Percentiles rank a stretch among this genome's conserved stretches.
Evolutionary conservation across 768 basidiomycete genomes (phyloP).

Genomic region (Pleurotus ostreatus): DNA sequence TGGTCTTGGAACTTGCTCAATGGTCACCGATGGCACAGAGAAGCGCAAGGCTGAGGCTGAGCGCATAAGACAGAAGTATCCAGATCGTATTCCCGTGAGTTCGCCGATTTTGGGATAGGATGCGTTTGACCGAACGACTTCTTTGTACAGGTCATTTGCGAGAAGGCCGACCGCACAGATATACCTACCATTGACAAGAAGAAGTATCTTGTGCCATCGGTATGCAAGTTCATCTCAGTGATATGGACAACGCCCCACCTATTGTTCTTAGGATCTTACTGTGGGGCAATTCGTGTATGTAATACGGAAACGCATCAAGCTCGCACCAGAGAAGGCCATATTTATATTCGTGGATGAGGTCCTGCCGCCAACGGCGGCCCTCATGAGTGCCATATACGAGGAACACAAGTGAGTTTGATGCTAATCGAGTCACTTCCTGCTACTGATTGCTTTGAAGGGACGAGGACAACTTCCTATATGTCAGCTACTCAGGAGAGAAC

Average conservation of each 20-base stretch:
- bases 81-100: slow-evolving; percentile 94
- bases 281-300: slow-evolving; percentile 99
- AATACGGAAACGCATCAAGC: slow-evolving; percentile 99
- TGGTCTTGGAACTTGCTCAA: slow-evolving; percentile 28
- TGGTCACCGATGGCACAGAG: slow-evolving; percentile 50
- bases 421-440: slow-evolving; percentile 2
- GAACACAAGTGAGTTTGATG: slow-evolving; percentile 86
- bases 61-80: slow-evolving; percentile 98
- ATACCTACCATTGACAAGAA: slow-evolving; percentile 99
- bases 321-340: slow-evolving; percentile 99
- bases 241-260: not conserved
- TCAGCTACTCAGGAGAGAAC: slow-evolving; percentile 98
- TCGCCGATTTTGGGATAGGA: not conserved
- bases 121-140: not conserved
- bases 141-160: slow-evolving; percentile 86
- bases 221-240: slow-evolving; percentile 32
- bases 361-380: slow-evolving; percentile 92
- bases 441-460: slow-evolving; percentile 58
- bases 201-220: slow-evolving; percentile 99
- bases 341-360: slow-evolving; percentile 99
- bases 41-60: slow-evolving; percentile 99
- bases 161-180: slow-evolving; percentile 98
- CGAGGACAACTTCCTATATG: slow-evolving; percentile 98
- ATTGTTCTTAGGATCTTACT: slow-evolving; percentile 71
- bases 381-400: slow-evolving; percentile 99